Percentiles rank a stretch among this genome's conserved stretches.
Evolutionary conservation across 768 basidiomycete species (phyloP).

Genomic region (Suillus plorans): DNA sequence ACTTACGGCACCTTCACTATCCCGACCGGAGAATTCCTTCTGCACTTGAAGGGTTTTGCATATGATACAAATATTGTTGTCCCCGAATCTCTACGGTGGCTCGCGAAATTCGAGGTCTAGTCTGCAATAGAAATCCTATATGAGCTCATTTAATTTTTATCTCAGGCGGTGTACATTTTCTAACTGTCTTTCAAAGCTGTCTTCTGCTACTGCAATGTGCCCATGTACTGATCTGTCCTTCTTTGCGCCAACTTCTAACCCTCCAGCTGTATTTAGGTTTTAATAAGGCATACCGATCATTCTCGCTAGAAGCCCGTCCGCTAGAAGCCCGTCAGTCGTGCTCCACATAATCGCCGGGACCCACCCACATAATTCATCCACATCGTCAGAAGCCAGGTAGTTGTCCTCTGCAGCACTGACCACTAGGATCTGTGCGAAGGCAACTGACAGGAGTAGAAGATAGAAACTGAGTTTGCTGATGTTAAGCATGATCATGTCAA

Average conservation of each 20-base stretch:
- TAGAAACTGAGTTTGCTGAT: background rate
- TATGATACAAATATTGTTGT: slow-evolving; percentile 21
- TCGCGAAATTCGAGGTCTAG: slow-evolving; percentile 20
- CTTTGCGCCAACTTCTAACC: no score
- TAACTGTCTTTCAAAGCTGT: slow-evolving; percentile 41
- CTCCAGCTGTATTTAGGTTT: no score
- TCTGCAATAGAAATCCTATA: slow-evolving; percentile 49
- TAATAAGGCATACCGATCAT: no score
- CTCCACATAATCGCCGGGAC: no score
- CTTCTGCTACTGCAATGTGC: slow-evolving; percentile 27
- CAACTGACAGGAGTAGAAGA: background rate
- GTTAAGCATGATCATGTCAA: background rate
- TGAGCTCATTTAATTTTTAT: slow-evolving; percentile 17
- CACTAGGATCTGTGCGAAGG: background rate
- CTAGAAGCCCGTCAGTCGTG: no score
- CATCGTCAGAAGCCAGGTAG: no score
- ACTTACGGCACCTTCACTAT: slow-evolving; percentile 19
- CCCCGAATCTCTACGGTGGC: slow-evolving; percentile 41
- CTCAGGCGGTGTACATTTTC: slow-evolving; percentile 37
- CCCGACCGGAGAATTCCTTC: slow-evolving; percentile 18
- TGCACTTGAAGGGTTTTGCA: slow-evolving; percentile 15
- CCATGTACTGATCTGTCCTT: no score
- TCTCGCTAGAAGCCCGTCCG: no score
- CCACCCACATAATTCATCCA: no score
- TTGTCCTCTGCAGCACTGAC: background rate